Conservation (phyloP, 495 filamentous ascomycete species). For the Penicillium cosmopolitanum region DNA sequence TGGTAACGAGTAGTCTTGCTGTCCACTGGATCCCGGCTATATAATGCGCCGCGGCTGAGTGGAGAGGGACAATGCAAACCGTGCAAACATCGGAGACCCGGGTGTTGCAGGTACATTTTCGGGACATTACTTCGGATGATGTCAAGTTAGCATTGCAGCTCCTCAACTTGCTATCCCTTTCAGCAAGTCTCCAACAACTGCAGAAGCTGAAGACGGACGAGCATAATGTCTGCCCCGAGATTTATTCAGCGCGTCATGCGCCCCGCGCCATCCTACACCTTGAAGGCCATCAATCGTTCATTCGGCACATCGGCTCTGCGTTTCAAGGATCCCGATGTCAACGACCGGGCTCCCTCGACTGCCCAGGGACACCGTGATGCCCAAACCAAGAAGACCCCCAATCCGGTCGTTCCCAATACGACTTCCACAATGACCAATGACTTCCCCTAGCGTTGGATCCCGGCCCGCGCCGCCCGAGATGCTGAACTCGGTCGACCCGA, state of each 20-base stretch:
- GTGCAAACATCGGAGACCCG: slow-evolving; percentile 34
- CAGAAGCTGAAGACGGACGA: slow-evolving; percentile 1
- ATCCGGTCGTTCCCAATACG: slow-evolving; percentile 65
- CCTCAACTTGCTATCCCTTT: slow-evolving; percentile 17
- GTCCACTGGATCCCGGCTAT: slow-evolving; percentile 11
- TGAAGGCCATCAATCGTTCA: slow-evolving; percentile 31
- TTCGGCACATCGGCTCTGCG: slow-evolving; percentile 43
- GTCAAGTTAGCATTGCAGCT: slow-evolving; percentile 39
- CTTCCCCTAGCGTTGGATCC: slow-evolving; percentile 60
- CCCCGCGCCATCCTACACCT: slow-evolving; percentile 28
- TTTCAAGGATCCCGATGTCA: slow-evolving; percentile 30
- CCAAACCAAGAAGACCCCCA: slow-evolving; percentile 59
- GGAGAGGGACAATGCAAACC: slow-evolving; percentile 36
- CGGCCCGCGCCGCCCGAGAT: slow-evolving; percentile 64
- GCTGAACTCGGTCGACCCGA: slow-evolving; percentile 57
- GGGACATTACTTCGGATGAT: slow-evolving; percentile 41
- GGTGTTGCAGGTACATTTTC: slow-evolving; percentile 28
- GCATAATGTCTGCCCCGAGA: slow-evolving; percentile 45
- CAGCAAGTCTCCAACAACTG: slow-evolving; percentile 6
- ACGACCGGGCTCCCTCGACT: slow-evolving; percentile 35
- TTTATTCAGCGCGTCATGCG: slow-evolving; percentile 37
- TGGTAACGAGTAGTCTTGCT: too few relatives aligned
- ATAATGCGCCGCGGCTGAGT: slow-evolving; percentile 28
- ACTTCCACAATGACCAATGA: slow-evolving; percentile 66
- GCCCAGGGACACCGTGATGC: slow-evolving; percentile 53